Conservation (phyloP, 2,329 filamentous ascomycete genomes). For the Penicillium sp. region DNA sequence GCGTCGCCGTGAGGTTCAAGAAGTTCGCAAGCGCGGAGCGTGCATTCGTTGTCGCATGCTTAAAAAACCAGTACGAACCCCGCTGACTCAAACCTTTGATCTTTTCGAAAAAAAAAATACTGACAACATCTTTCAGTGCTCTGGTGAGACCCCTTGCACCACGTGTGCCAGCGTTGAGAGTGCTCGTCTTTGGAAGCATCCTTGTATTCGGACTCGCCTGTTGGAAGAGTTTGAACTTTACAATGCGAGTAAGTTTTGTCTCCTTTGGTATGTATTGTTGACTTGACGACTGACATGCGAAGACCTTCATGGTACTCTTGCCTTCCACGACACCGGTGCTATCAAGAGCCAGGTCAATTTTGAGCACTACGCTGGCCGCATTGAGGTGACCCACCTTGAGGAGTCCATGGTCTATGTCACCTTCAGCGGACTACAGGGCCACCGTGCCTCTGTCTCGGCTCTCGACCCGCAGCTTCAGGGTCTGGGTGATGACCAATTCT, state of each 20-base stretch:
- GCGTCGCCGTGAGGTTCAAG: constrained; percentile 64
- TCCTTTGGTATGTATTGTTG: not conserved
- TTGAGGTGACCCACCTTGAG: constrained; percentile 64
- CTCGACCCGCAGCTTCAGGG: constrained; percentile 52
- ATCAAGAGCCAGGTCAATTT: constrained; percentile 57
- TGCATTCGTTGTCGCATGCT: constrained; percentile 69
- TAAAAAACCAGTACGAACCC: constrained; percentile 60
- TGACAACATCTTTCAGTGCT: constrained; percentile 50
- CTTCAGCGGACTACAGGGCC: constrained; percentile 51
- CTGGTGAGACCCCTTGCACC: constrained; percentile 64
- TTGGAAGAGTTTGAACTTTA: constrained; percentile 65
- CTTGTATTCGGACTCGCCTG: constrained; percentile 64
- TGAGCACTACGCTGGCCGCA: constrained; percentile 56
- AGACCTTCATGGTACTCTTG: constrained; percentile 59
- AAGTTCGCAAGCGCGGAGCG: constrained; percentile 65
- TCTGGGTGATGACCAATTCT: constrained; percentile 48
- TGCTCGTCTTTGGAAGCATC: constrained; percentile 66
- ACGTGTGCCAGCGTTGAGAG: constrained; percentile 66
- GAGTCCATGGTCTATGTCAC: constrained; percentile 56
- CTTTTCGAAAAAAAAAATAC: not conserved
- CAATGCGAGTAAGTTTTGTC: constrained; percentile 52
- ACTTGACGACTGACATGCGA: constrained; percentile 28
- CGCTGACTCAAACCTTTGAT: not conserved
- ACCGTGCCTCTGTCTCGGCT: constrained; percentile 44
- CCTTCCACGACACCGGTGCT: constrained; percentile 58